These are phyloP conservation scores for Coccinonectria pachysandricola DNA, from an alignment of 2,329 filamentous ascomycete species.

Conservation along the genomic window DNA sequence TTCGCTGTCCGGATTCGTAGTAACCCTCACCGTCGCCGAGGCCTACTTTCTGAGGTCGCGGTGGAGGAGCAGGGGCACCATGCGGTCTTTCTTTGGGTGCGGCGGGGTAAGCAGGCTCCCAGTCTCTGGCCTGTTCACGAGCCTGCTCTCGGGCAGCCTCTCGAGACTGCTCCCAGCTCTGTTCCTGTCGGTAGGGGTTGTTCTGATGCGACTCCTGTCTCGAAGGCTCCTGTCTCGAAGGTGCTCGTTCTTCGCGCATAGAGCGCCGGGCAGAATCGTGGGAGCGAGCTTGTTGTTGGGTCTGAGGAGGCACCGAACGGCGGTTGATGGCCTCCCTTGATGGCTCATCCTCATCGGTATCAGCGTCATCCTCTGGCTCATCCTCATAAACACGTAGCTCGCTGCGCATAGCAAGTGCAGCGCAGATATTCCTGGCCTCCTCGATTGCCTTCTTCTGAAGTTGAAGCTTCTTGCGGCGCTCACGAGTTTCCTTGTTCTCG, in stretches of 20 bases:
- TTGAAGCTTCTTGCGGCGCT: constrained; percentile 37
- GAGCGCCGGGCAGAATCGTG: constrained; percentile 14
- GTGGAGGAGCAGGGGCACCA: constrained; percentile 25
- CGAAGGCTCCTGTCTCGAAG: constrained; percentile 7
- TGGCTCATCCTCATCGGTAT: constrained; percentile 21
- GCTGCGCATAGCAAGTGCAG: constrained; percentile 41
- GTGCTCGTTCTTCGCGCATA: constrained; percentile 13
- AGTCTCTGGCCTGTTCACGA: constrained; percentile 14
- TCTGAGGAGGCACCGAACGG: constrained; percentile 10
- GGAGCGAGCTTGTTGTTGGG: constrained; percentile 7
- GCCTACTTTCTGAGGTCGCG: constrained; percentile 27
- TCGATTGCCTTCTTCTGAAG: constrained; percentile 39
- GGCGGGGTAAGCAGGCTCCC: constrained; percentile 20
- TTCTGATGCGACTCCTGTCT: constrained; percentile 10
- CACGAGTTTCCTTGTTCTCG: constrained; percentile 42
- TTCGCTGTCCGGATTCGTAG: constrained; percentile 17
- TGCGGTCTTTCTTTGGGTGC: constrained; percentile 9
- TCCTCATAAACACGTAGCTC: constrained; percentile 33
- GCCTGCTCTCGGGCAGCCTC: not conserved
- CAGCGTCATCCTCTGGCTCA: constrained; percentile 23
- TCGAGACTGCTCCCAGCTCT: constrained; percentile 1
- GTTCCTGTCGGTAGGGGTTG: constrained; percentile 13
- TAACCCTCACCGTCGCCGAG: constrained; percentile 25
- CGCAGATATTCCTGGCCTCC: constrained; percentile 39
- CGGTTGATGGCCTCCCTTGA: constrained; percentile 8